Percentiles rank a stretch among this genome's conserved stretches.
phyloP scores from a whole-genome alignment of 169 alveolate species.

The Eimeria acervulina region DNA sequence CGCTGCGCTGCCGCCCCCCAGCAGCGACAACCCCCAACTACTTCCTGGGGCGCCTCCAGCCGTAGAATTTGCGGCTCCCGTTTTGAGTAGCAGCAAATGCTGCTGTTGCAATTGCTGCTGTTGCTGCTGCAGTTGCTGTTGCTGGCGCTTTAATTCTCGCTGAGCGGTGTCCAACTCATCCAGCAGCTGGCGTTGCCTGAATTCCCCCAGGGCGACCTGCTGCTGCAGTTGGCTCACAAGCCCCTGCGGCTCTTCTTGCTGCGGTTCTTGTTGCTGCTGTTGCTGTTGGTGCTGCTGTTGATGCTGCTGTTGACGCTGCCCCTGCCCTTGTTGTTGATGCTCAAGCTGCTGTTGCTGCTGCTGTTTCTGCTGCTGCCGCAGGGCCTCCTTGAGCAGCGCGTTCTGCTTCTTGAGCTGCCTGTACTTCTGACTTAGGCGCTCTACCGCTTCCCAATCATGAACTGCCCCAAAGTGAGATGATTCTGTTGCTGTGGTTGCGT shows the following conservation, averaged over 20 bases:
- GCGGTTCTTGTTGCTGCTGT: slow-evolving; percentile 46
- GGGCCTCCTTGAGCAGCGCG: slow-evolving; percentile 52
- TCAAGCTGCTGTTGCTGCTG: slow-evolving; percentile 3
- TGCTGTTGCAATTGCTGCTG: slow-evolving; percentile 71
- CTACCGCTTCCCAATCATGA: slow-evolving; percentile 56
- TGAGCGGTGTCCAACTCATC: slow-evolving; percentile 58
- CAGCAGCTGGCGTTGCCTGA: slow-evolving; percentile 60
- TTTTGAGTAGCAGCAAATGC: slow-evolving; percentile 30
- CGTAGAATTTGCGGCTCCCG: slow-evolving; percentile 51
- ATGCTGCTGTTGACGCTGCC: background rate
- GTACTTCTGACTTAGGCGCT: slow-evolving; percentile 62
- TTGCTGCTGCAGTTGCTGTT: slow-evolving; percentile 68
- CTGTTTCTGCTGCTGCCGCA: slow-evolving; percentile 53
- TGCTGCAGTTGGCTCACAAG: slow-evolving; percentile 72
- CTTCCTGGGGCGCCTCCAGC: slow-evolving; percentile 43
- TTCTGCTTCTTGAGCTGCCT: slow-evolving; percentile 46
- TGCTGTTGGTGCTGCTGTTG: background rate
- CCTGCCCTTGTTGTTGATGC: slow-evolving; percentile 26
- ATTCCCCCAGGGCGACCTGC: slow-evolving; percentile 65
- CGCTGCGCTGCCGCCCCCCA: slow-evolving; percentile 68
- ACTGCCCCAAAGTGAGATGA: background rate
- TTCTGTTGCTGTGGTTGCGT: slow-evolving; percentile 11
- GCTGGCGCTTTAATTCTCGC: slow-evolving; percentile 41
- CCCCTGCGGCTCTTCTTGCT: slow-evolving; percentile 52
- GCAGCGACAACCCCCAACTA: slow-evolving; percentile 64